Percentiles rank a stretch among this genome's conserved stretches.
phyloP scores from a whole-genome alignment of 208 protist species.

The Paratrypanosoma confusum region DNA sequence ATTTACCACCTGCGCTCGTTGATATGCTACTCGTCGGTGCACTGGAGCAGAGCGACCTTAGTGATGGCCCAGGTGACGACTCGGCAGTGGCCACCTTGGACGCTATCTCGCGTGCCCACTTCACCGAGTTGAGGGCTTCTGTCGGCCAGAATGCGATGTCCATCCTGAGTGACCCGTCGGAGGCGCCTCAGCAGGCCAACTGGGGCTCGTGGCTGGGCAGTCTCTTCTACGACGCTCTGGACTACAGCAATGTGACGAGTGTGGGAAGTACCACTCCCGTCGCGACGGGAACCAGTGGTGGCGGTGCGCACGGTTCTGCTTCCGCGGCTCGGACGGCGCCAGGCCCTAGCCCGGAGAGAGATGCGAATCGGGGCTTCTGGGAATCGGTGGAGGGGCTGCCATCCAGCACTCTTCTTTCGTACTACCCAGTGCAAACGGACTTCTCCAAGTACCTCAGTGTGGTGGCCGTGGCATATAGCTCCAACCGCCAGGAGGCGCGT shows the following conservation, averaged over 20 bases:
- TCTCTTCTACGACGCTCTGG: constrained; percentile 50
- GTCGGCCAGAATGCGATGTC: constrained; percentile 86
- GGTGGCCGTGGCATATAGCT: constrained; percentile 50
- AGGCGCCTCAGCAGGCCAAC: constrained; percentile 9
- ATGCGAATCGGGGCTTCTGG: constrained; percentile 8
- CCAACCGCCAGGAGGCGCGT: constrained; percentile 39
- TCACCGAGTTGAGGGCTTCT: constrained; percentile 40
- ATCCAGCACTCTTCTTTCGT: constrained; percentile 25
- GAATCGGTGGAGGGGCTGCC: constrained; percentile 11
- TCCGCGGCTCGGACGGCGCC: neutral
- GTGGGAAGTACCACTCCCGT: neutral
- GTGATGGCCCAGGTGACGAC: constrained; percentile 9
- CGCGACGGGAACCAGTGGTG: neutral
- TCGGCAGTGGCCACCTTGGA: constrained; percentile 47
- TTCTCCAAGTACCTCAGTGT: constrained; percentile 58
- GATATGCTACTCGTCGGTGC: constrained; percentile 23
- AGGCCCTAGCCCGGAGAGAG: constrained; percentile 3
- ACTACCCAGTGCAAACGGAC: constrained; percentile 28
- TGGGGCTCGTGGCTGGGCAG: constrained; percentile 61
- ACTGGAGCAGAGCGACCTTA: neutral
- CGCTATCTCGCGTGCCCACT: constrained; percentile 53
- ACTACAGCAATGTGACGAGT: constrained; percentile 23
- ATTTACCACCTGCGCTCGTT: constrained; percentile 24
- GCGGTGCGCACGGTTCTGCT: neutral
- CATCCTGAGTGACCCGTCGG: constrained; percentile 78